phyloP scores from a whole-genome alignment of 2,329 filamentous ascomycete genomes.

The Fusarium euwallaceae region DNA sequence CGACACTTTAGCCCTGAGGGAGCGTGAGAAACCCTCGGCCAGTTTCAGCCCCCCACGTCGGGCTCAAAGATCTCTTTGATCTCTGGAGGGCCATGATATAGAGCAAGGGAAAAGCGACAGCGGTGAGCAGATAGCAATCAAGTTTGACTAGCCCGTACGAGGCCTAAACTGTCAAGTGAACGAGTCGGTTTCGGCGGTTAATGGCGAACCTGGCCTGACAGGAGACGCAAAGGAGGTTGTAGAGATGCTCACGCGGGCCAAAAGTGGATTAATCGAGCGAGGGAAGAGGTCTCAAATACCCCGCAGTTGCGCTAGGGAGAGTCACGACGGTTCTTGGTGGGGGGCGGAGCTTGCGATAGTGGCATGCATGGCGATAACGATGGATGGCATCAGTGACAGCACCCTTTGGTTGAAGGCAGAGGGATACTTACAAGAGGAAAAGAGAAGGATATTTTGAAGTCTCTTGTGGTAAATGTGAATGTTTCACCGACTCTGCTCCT shows the following conservation, averaged over 20 bases:
- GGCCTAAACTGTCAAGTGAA: neutral
- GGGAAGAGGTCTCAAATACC: slow-evolving; percentile 35
- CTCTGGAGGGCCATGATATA: neutral
- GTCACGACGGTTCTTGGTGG: slow-evolving; percentile 40
- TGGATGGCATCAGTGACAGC: neutral
- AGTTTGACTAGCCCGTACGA: slow-evolving; percentile 1
- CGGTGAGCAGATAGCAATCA: slow-evolving; percentile 24
- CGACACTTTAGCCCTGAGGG: neutral
- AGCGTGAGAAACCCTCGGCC: neutral
- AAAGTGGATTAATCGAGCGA: slow-evolving; percentile 26
- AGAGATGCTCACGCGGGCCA: slow-evolving; percentile 35
- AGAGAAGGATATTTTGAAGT: neutral
- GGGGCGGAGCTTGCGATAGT: slow-evolving; percentile 38
- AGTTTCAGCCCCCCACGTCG: neutral
- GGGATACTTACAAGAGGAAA: neutral
- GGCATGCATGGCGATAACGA: slow-evolving; percentile 40
- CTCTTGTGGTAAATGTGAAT: neutral
- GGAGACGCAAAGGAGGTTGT: slow-evolving; percentile 30
- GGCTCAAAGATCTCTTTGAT: neutral
- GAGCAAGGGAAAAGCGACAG: slow-evolving; percentile 3
- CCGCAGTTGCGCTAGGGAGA: slow-evolving; percentile 40
- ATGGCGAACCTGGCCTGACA: slow-evolving; percentile 24
- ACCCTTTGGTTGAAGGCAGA: neutral
- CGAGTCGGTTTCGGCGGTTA: slow-evolving; percentile 23
- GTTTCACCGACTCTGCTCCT: no score